Percentiles rank a stretch among this genome's conserved stretches.
Conservation (phyloP, 2,329 filamentous ascomycete genomes). For the Byssoonygena ceratinophila region DNA sequence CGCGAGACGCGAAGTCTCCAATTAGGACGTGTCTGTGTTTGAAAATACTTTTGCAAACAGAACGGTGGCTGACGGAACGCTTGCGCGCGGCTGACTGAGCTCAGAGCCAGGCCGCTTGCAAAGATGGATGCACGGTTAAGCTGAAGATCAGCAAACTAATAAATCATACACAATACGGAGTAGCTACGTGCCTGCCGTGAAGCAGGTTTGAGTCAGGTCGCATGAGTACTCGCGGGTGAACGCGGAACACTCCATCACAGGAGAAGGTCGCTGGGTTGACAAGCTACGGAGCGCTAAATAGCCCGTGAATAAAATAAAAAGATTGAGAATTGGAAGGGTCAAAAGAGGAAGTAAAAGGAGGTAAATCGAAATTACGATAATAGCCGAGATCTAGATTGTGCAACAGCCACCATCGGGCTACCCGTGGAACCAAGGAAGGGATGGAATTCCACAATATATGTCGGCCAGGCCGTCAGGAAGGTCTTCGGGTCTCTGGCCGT, state of each 20-base stretch:
- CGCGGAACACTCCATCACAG: neutral
- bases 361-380: neutral
- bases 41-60: neutral
- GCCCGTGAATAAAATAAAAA: too few relatives aligned
- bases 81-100: neutral
- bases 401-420: conserved; percentile 3
- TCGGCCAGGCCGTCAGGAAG: neutral
- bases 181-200: neutral
- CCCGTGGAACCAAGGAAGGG: neutral
- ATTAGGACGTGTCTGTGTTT: neutral
- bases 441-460: neutral
- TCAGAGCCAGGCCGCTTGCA: neutral
- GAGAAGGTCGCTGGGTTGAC: neutral
- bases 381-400: neutral
- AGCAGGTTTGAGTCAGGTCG: neutral
- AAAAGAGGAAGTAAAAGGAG: neutral
- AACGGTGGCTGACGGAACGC: neutral
- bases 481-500: too few relatives aligned
- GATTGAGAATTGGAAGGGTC: neutral
- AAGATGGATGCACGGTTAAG: neutral
- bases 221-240: neutral
- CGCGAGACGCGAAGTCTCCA: neutral
- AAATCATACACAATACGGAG: neutral
- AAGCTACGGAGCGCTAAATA: too few relatives aligned
- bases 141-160: neutral